Conservation (phyloP, 176 grass and related monocot genomes). For the Pharus latifolius region DNA sequence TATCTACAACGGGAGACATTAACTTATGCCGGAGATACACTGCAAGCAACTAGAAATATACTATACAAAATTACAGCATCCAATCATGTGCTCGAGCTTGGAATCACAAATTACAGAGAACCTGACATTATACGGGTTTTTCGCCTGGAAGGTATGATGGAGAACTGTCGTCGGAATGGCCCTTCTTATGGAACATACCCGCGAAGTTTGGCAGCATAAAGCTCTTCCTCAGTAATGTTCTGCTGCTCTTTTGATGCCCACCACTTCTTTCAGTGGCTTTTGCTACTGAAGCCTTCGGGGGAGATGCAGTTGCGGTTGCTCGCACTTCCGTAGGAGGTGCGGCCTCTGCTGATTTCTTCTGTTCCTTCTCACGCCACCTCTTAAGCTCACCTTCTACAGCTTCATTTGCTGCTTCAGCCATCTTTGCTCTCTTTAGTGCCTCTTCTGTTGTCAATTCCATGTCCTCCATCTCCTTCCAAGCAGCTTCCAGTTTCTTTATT, state of each 20-base stretch:
- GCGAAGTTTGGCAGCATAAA: slow-evolving; percentile 62
- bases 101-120: slow-evolving; percentile 5
- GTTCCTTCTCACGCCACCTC: slow-evolving; percentile 82
- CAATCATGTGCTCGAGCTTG: slow-evolving; percentile 5
- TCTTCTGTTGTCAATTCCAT: slow-evolving; percentile 82
- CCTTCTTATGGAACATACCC: slow-evolving; percentile 69
- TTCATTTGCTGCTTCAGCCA: slow-evolving; percentile 86
- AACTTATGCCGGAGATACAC: slow-evolving; percentile 10
- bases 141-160: slow-evolving; percentile 46
- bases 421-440: slow-evolving; percentile 81
- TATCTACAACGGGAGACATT: background rate
- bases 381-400: slow-evolving; percentile 89
- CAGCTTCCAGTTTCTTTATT: slow-evolving; percentile 62
- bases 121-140: slow-evolving; percentile 42
- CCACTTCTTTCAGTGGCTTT: slow-evolving; percentile 39
- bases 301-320: slow-evolving; percentile 11
- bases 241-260: slow-evolving; percentile 33
- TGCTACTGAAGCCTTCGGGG: slow-evolving; percentile 13
- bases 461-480: slow-evolving; percentile 86
- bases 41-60: slow-evolving; percentile 5
- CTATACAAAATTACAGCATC: slow-evolving; percentile 23
- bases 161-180: slow-evolving; percentile 36
- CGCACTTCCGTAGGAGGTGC: slow-evolving; percentile 41
- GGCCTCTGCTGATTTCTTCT: slow-evolving; percentile 54
- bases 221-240: slow-evolving; percentile 41